Percentiles rank a stretch among this genome's conserved stretches.
phyloP scores from a whole-genome alignment of 805 yeast genomes.

The Hyphopichia homilentoma region DNA sequence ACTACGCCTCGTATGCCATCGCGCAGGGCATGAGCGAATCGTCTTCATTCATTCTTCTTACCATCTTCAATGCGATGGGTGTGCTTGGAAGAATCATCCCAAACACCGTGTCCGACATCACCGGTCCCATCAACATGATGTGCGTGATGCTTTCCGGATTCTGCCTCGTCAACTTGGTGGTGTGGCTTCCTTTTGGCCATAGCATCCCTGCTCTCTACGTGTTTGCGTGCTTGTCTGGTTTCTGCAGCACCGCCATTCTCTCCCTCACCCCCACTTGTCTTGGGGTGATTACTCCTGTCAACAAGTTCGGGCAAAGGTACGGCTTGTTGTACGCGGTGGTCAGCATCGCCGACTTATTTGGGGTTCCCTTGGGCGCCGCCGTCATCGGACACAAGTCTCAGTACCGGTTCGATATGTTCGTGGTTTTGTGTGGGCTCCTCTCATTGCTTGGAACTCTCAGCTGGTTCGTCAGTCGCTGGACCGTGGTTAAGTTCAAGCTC shows the following conservation, averaged over 20 bases:
- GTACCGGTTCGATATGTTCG: slow-evolving; percentile 26
- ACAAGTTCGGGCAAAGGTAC: slow-evolving; percentile 64
- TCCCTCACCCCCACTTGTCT: slow-evolving; percentile 67
- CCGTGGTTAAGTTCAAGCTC: slow-evolving; percentile 24
- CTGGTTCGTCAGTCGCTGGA: slow-evolving; percentile 29
- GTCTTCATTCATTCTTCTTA: slow-evolving; percentile 39
- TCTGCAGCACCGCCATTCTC: slow-evolving; percentile 58
- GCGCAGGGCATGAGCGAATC: slow-evolving; percentile 45
- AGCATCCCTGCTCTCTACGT: slow-evolving; percentile 40
- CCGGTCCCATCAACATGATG: slow-evolving; percentile 59
- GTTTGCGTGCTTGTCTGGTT: slow-evolving; percentile 55
- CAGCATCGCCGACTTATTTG: slow-evolving; percentile 38
- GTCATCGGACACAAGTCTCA: slow-evolving; percentile 30
- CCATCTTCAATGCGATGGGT: slow-evolving; percentile 45
- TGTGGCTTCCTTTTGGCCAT: slow-evolving; percentile 69
- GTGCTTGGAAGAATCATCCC: slow-evolving; percentile 54
- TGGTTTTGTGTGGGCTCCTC: slow-evolving; percentile 29
- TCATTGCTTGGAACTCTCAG: slow-evolving; percentile 20
- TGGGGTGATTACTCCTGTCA: slow-evolving; percentile 59
- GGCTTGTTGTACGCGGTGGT: slow-evolving; percentile 64
- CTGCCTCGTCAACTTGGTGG: slow-evolving; percentile 43
- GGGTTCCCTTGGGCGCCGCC: slow-evolving; percentile 33
- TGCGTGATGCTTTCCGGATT: slow-evolving; percentile 42
- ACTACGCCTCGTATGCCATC: slow-evolving; percentile 55
- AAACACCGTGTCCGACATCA: slow-evolving; percentile 49